Base-by-base conservation (phyloP, 2,329 filamentous ascomycete species). In the Fusarium chaquense region DNA sequence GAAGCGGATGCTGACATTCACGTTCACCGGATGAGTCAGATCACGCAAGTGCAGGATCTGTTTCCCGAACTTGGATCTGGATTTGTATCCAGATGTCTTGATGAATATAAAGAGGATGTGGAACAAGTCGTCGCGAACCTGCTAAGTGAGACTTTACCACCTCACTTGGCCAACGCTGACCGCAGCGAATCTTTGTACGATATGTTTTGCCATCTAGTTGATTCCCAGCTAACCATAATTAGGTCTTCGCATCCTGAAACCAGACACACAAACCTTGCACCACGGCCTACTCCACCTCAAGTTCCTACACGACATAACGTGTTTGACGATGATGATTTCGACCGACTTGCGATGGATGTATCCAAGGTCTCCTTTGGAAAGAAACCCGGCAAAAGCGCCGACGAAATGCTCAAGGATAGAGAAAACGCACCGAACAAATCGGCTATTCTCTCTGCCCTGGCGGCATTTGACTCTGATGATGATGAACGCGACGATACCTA, bases 401-500 rank as follows among this genome's bases (percentile, higher is more conserved):
- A 95, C 75, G 86, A 89, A 50, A 80, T 95, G 18, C 86, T 95
- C 10, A 82, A 86, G 49, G 90, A 93, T 75, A 87, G 87, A 52
- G 85, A 87, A 22, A 82, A 82, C 2, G 89, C 90, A 5, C 88
- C 91, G 3, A 90, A 90, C 73, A 97, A 97, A 81, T 93, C 93
- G 1, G 91, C 93, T 13, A 97, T 98, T 72, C 82, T 97, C 26
- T 93, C 94, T 5, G 95, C 95, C 0, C 87, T 98, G 4, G 93
- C 93, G 18, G 87, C 91, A 1, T 98, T 98, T 72, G 94, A 98
- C 80, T 91, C 91, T 0, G 95, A 98, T 73, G 96, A 98, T 71
- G 96, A 99, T 78, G 96, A 99, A 81, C 89, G 94, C 36, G 96
- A 99, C 78, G 96, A 99, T 78, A 98, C 95, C 0, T 99, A 99